Conservation (phyloP, 1,284 basidiomycete genomes). For the Microbotryomycetes sp. region DNA sequence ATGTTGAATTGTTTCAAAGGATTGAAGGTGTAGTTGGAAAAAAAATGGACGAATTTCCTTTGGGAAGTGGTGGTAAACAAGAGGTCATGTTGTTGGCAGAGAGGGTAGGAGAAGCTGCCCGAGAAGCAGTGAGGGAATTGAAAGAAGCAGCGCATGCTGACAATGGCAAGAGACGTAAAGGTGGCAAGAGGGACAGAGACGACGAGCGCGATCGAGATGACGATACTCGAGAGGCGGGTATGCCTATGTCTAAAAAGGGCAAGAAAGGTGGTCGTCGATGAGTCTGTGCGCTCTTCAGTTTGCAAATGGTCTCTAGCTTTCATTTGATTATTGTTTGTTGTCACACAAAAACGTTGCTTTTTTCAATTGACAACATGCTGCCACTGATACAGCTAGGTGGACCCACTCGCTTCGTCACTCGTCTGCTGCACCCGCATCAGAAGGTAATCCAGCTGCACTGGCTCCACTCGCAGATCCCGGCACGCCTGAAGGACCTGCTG, state of each 20-base stretch:
- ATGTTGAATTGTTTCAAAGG: slow-evolving; percentile 91
- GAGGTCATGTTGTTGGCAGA: slow-evolving; percentile 83
- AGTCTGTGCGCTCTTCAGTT: not conserved
- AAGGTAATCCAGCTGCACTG: not conserved
- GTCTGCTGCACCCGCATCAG: not conserved
- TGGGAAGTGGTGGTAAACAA: slow-evolving; percentile 65
- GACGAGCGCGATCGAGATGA: slow-evolving; percentile 80
- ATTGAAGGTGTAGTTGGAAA: slow-evolving; percentile 89
- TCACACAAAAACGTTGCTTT: not conserved
- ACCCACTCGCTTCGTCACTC: not conserved
- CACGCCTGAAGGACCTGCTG: not conserved
- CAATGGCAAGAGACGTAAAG: slow-evolving; percentile 48
- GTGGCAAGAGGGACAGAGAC: slow-evolving; percentile 47
- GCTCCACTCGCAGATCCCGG: not conserved
- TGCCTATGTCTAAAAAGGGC: slow-evolving; percentile 49
- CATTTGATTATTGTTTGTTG: too few species aligned
- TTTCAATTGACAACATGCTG: not conserved
- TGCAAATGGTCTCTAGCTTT: too few species aligned
- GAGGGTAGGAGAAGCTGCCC: slow-evolving; percentile 79
- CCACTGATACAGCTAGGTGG: not conserved
- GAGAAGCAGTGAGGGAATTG: slow-evolving; percentile 72
- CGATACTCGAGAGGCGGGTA: slow-evolving; percentile 72
- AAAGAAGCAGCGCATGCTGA: slow-evolving; percentile 40
- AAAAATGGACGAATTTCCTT: slow-evolving; percentile 82
- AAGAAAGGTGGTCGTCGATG: not conserved